Evolutionary conservation across 768 basidiomycete genomes (phyloP).

Genomic region (Trametes punicea): DNA sequence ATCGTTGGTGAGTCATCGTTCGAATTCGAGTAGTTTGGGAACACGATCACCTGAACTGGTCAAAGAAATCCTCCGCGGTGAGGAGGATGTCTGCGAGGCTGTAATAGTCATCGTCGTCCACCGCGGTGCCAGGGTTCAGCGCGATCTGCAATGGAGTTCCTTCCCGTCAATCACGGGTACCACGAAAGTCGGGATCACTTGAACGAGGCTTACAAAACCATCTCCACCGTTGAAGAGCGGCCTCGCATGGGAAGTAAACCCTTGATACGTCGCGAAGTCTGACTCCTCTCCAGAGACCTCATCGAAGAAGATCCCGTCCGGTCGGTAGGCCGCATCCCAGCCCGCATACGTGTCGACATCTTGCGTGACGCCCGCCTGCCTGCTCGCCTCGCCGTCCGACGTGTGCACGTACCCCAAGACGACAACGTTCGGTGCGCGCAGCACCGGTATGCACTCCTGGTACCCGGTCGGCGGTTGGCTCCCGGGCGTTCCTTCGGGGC

Average conservation of each 20-base stretch:
- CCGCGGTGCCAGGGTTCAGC: constrained; percentile 30
- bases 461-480: constrained; percentile 32
- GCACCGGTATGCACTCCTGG: constrained; percentile 28
- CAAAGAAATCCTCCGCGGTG: constrained; percentile 29
- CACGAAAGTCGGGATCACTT: no score
- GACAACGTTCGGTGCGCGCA: constrained; percentile 29
- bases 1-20: neutral
- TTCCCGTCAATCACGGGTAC: no score
- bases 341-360: constrained; percentile 33
- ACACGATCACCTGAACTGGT: constrained; percentile 29
- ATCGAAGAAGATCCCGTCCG: constrained; percentile 38
- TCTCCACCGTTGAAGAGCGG: constrained; percentile 16
- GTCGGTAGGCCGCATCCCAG: constrained; percentile 31
- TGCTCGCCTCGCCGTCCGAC: constrained; percentile 4
- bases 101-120: constrained; percentile 25
- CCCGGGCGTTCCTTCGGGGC: constrained; percentile 29
- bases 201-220: constrained; percentile 17
- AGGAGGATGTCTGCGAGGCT: constrained; percentile 31
- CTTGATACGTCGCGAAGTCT: constrained; percentile 27
- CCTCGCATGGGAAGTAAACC: constrained; percentile 22
- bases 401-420: constrained; percentile 33
- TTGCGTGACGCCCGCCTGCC: constrained; percentile 17
- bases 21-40: neutral
- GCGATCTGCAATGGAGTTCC: constrained; percentile 24
- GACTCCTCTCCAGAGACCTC: constrained; percentile 25